Evolutionary conservation across 768 basidiomycete species (phyloP), one percentile per base, ranked within the genome.

Genomic region (Paxillus rubicundulus): DNA sequence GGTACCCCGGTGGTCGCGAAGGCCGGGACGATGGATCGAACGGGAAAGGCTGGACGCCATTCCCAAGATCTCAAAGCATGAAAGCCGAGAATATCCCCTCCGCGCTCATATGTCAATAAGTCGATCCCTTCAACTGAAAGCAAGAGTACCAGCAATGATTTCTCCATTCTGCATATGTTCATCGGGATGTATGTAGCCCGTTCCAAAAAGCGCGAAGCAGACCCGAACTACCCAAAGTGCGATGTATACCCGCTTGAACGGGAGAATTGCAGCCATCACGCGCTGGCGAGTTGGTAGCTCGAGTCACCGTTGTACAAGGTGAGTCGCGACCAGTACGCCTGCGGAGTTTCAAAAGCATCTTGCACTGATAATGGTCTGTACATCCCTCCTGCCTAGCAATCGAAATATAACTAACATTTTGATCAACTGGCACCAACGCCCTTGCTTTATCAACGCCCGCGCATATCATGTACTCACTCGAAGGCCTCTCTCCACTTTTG

Each of bases 401-500:
- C 45, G 30, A 27, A 34, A 21, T 49, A 36, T 33, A 38, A 42
- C 68, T 70, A 34, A 69, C 47, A 27, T 28, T 33, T 45, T 30
- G 14, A 43, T 54, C 49, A 24, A 54, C 47, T 16, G 18, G 17
- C 37, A 20, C 51, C 18, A 33, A 27, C 20, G 17, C 24, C 28
- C 24, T 17, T 47, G 36, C 41, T 38, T 45, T 34, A 5, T 32
- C 5, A 47, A 53, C 32, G 3, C 24, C 14, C 37, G 17, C 37
- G 17, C 34, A 5, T 37, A 5, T 17, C 45, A n/a, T 33, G 14
- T 45, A 24, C 14, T 16, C 21, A 36, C 30, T 21, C 32, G 1
- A 53, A 92, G 89, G 85, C 90, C 10, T 89, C 89, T 2, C 82
- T 96, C 27, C 85, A 90, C 60, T 96, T 96, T 72, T 96, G 93